phyloP scores from a whole-genome alignment of 495 filamentous ascomycete genomes.

The Chaetomium tenue region DNA sequence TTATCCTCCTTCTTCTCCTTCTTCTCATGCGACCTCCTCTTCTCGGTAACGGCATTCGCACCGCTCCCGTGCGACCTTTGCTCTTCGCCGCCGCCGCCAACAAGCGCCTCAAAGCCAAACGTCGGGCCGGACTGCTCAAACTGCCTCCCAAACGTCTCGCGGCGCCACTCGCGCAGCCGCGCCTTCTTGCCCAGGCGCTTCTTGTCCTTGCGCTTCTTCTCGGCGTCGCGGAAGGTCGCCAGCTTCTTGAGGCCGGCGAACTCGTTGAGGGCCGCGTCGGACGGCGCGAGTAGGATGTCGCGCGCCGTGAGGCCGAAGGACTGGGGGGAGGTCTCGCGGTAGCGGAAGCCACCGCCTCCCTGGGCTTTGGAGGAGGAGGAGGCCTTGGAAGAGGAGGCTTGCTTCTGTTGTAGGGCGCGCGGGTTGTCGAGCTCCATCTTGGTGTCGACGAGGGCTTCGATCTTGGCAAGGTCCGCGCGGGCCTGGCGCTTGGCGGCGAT shows the following conservation, averaged over 20 bases:
- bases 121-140: conserved; percentile 50
- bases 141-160: conserved; percentile 81
- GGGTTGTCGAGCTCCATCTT: conserved; percentile 70
- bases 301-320: conserved; percentile 83
- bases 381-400: conserved; percentile 18
- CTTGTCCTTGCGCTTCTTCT: conserved; percentile 84
- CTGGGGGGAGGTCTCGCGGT: conserved; percentile 88
- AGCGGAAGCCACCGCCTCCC: conserved; percentile 61
- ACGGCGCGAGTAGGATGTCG: conserved; percentile 85
- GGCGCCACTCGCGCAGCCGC: conserved; percentile 82
- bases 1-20: conserved; percentile 21
- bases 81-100: conserved; percentile 20
- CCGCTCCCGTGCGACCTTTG: conserved; percentile 18
- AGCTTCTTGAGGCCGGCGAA: conserved; percentile 94
- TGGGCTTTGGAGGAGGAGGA: conserved; percentile 17
- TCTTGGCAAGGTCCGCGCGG: conserved; percentile 73
- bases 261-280: conserved; percentile 81
- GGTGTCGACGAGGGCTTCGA: conserved; percentile 83
- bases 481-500: conserved; percentile 70
- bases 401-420: conserved; percentile 42
- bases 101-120: conserved; percentile 42
- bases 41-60: conserved; percentile 21
- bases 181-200: conserved; percentile 90
- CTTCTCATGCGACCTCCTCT: conserved; percentile 8
- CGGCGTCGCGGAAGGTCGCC: conserved; percentile 78